Conservation (phyloP, 345 rosid genomes). For the Erodium maritimum region DNA sequence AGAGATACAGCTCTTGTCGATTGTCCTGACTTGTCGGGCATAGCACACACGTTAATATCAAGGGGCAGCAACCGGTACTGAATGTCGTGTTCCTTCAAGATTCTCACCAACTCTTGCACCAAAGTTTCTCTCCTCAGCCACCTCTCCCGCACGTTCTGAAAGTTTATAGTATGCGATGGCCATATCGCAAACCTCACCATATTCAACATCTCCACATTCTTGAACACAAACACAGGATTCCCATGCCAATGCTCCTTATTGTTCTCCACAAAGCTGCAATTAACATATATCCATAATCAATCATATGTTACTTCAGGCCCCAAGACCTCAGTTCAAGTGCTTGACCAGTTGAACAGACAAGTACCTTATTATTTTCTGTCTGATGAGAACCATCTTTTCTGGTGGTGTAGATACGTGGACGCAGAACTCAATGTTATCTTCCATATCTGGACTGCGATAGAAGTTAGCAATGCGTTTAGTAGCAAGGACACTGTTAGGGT, state of each 20-base stretch:
- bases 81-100: constrained; percentile 59
- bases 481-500: constrained; percentile 59
- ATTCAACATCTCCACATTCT: constrained; percentile 49
- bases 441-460: constrained; percentile 93
- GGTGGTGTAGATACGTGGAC: constrained; percentile 63
- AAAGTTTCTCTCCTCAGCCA: constrained; percentile 43
- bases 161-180: constrained; percentile 63
- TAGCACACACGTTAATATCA: constrained; percentile 40
- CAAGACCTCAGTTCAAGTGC: not conserved
- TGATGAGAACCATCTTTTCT: constrained; percentile 52
- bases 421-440: constrained; percentile 64
- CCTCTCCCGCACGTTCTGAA: constrained; percentile 71
- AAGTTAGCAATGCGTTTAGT: constrained; percentile 59
- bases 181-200: constrained; percentile 53
- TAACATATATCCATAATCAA: not conserved
- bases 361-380: constrained; percentile 52
- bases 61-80: constrained; percentile 56
- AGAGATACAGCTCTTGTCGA: no score
- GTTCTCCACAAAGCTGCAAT: constrained; percentile 44
- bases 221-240: constrained; percentile 41
- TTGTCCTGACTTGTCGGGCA: no score
- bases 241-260: constrained; percentile 75
- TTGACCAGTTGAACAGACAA: no score
- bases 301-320: not conserved
- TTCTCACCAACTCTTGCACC: constrained; percentile 61